phyloP scores from a whole-genome alignment of 2,329 filamentous ascomycete genomes.

The Trichocomaceae sp. region DNA sequence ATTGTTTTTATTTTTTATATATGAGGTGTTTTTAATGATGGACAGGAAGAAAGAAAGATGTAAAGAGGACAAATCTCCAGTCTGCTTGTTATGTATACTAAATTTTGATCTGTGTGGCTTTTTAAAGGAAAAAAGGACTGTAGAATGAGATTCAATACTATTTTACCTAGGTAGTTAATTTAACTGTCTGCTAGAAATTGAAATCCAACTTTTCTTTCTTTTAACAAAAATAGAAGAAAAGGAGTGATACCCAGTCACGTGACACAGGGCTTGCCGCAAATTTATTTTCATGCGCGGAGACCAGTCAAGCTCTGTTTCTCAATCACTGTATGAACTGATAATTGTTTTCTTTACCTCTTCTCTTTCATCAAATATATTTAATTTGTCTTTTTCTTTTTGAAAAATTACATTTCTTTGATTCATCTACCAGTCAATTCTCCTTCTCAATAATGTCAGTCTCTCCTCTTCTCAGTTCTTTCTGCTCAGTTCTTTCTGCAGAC shows the following conservation, averaged over 20 bases:
- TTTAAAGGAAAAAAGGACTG: neutral
- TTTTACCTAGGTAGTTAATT: too few species aligned
- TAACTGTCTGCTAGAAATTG: too few species aligned
- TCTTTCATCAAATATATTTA: neutral
- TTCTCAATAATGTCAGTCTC: neutral
- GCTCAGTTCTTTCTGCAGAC: neutral
- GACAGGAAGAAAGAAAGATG: neutral
- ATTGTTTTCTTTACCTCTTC: neutral
- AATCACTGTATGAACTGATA: neutral
- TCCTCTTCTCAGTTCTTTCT: neutral
- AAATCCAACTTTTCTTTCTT: too few species aligned
- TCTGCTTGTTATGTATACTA: neutral
- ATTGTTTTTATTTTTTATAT: neutral
- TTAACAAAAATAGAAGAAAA: too few species aligned
- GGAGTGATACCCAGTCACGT: too few species aligned
- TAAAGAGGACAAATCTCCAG: neutral
- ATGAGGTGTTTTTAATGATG: neutral
- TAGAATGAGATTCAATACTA: neutral
- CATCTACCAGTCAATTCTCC: neutral
- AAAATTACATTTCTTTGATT: neutral
- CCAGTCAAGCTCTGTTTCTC: neutral
- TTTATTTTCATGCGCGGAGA: neutral
- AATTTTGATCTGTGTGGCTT: neutral
- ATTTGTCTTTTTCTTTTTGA: neutral
- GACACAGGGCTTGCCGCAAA: neutral